Percentiles rank a stretch among this genome's conserved stretches.
Evolutionary conservation across 139 green algal species (phyloP).

Genomic region (Gonium pectorale): DNA sequence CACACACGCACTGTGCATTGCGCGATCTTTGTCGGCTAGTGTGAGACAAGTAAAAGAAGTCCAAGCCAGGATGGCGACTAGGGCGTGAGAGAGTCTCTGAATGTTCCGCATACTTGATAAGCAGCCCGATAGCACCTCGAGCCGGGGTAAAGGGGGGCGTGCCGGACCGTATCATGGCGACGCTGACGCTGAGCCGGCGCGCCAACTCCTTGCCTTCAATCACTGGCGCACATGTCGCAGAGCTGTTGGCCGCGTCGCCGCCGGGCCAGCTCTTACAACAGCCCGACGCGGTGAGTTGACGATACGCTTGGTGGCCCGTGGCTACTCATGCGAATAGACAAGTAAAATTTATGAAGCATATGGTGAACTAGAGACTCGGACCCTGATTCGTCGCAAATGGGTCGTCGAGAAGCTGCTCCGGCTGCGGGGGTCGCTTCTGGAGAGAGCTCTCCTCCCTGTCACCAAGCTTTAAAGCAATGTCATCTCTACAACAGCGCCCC

Average conservation of each 20-base stretch:
- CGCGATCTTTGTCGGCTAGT: too few relatives aligned
- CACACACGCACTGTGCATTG: too few relatives aligned
- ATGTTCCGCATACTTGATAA: too few relatives aligned
- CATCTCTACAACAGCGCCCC: not conserved
- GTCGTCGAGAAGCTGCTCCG: not conserved
- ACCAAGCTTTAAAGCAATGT: not conserved
- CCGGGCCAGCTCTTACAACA: not conserved
- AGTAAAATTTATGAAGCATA: not conserved
- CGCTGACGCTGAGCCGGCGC: not conserved
- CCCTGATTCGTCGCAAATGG: not conserved
- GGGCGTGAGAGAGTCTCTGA: too few relatives aligned
- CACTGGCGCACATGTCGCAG: not conserved
- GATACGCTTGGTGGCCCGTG: not conserved
- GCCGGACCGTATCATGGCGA: too few relatives aligned
- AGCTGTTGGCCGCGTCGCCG: not conserved
- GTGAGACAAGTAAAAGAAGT: too few relatives aligned
- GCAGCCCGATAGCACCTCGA: too few relatives aligned
- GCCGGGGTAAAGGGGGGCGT: too few relatives aligned
- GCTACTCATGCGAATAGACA: not conserved
- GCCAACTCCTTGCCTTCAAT: not conserved
- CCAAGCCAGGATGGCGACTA: too few relatives aligned
- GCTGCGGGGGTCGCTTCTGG: not conserved
- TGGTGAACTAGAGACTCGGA: not conserved
- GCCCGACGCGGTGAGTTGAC: not conserved
- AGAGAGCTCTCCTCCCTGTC: not conserved